Evolutionary conservation across 2,329 filamentous ascomycete species (phyloP).

Genomic region (Alternaria sp.): DNA sequence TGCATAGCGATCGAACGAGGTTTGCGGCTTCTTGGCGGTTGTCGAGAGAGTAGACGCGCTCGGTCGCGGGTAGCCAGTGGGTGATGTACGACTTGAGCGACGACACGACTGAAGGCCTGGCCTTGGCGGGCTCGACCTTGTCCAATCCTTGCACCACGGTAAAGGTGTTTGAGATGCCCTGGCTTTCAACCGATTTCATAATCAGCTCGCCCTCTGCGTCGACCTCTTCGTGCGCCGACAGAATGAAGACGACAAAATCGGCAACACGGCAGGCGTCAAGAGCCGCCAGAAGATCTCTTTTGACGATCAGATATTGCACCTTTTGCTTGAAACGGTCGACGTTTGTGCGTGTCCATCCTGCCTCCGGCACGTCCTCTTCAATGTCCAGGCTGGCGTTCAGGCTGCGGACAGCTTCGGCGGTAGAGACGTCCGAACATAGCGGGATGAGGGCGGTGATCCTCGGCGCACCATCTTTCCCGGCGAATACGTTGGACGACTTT

Average conservation of each 20-base stretch:
- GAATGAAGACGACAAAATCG: conserved; percentile 86
- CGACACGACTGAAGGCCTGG: conserved; percentile 73
- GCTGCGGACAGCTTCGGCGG: conserved; percentile 68
- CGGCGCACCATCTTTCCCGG: conserved; percentile 84
- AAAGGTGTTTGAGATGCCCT: conserved; percentile 92
- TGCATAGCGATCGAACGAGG: conserved; percentile 88
- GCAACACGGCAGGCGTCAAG: conserved; percentile 86
- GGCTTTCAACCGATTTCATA: conserved; percentile 84
- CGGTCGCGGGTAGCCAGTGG: conserved; percentile 91
- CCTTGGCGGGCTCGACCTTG: conserved; percentile 78
- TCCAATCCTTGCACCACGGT: conserved; percentile 82
- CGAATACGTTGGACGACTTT: conserved; percentile 79
- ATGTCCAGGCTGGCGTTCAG: conserved; percentile 84
- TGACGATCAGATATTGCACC: conserved; percentile 79
- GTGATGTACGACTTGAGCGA: conserved; percentile 92
- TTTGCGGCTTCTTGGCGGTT: conserved; percentile 90
- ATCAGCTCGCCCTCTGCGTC: conserved; percentile 85
- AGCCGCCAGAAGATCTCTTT: conserved; percentile 75
- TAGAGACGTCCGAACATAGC: conserved; percentile 75
- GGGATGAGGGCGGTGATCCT: conserved; percentile 88
- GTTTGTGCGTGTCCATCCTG: conserved; percentile 67
- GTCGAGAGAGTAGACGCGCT: conserved; percentile 89
- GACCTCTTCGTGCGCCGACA: conserved; percentile 83
- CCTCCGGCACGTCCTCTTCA: conserved; percentile 66
- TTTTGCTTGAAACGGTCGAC: conserved; percentile 96